phyloP scores from a whole-genome alignment of 371 early-diverging fungal genomes.

The Rhizomucor miehei region DNA sequence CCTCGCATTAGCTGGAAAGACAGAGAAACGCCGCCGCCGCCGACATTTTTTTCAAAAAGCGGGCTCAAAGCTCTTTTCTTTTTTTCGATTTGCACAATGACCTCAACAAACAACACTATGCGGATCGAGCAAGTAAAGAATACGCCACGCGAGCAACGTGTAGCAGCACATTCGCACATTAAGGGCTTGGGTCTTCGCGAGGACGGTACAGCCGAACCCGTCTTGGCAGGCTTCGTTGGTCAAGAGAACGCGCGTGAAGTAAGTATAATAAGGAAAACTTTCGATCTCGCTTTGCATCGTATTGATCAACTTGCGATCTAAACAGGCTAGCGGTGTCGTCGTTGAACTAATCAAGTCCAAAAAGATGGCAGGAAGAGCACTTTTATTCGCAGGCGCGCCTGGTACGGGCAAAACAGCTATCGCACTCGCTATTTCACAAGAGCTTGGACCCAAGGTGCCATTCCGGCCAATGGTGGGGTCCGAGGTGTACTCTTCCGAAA shows the following conservation, averaged over 20 bases:
- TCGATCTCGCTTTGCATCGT: neutral
- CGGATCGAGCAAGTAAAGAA: constrained; percentile 81
- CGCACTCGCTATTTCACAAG: constrained; percentile 94
- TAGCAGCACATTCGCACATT: constrained; percentile 97
- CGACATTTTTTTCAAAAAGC: too few relatives aligned
- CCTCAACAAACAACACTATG: constrained; percentile 49
- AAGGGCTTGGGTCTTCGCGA: constrained; percentile 80
- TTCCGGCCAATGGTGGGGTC: constrained; percentile 98
- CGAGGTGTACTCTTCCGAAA: constrained; percentile 96
- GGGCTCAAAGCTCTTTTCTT: too few relatives aligned
- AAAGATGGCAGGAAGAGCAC: constrained; percentile 96
- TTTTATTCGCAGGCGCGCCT: constrained; percentile 96
- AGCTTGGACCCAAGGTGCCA: constrained; percentile 96
- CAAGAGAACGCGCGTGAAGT: constrained; percentile 95
- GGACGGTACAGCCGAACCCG: constrained; percentile 87
- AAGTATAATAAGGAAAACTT: constrained; percentile 13
- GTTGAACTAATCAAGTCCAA: constrained; percentile 93
- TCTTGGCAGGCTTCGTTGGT: constrained; percentile 93
- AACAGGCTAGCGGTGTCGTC: constrained; percentile 87
- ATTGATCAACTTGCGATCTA: neutral
- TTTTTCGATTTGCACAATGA: constrained; percentile 1
- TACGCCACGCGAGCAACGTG: constrained; percentile 84
- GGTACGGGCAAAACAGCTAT: constrained; percentile 96
- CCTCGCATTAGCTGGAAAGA: too few relatives aligned
- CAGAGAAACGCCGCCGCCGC: too few relatives aligned